Conservation (phyloP, 176 grass and related monocot genomes). For the Themeda triandra region DNA sequence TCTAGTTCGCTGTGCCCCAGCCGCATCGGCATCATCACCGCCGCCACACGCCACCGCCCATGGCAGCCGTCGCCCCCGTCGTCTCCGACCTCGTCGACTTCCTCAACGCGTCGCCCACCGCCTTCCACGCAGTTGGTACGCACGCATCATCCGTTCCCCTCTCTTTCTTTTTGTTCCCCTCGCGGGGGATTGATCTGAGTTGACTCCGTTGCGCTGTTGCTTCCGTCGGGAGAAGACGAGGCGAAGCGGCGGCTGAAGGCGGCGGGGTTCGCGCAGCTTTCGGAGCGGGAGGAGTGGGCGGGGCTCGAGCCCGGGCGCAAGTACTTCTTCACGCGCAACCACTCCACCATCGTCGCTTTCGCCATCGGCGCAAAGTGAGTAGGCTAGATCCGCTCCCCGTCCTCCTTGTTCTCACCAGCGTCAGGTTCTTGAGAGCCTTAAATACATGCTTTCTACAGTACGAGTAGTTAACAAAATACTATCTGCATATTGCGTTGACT, state of each 20-base stretch:
- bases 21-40: neutral
- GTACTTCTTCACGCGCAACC: conserved; percentile 96
- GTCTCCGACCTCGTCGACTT: conserved; percentile 33
- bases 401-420: neutral
- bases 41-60: neutral
- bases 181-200: neutral
- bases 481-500: neutral
- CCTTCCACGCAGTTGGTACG: neutral
- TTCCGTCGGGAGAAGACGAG: conserved; percentile 49
- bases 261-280: conserved; percentile 73
- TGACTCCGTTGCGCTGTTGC: neutral
- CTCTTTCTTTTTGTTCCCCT: neutral
- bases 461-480: neutral
- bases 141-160: neutral
- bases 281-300: conserved; percentile 79
- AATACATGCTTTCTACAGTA: neutral
- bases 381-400: neutral
- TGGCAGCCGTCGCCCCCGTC: conserved; percentile 20
- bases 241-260: conserved; percentile 69
- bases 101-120: conserved; percentile 27
- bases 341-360: conserved; percentile 88
- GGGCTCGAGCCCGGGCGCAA: conserved; percentile 65
- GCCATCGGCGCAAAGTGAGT: conserved; percentile 63
- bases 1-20: neutral
- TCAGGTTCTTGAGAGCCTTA: neutral